Conservation (phyloP, 2,329 filamentous ascomycete genomes). For the Calcarisporium arbuscula region DNA sequence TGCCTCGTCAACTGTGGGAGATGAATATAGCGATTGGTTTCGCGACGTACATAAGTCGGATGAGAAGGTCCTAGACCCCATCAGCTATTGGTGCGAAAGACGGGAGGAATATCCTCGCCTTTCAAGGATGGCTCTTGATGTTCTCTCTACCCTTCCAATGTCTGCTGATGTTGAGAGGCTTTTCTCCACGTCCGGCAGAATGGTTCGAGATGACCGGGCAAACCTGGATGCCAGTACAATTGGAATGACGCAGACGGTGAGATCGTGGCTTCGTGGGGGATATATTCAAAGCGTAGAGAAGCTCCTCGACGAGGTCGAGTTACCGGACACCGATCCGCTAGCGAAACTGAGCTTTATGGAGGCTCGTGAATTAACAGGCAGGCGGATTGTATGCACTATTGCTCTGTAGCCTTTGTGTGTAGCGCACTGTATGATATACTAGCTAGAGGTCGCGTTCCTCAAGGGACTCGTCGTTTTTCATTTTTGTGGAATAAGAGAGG, state of each 20-base stretch:
- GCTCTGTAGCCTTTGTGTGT: too few relatives aligned
- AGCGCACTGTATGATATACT: too few relatives aligned
- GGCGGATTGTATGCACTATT: neutral
- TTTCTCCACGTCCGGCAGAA: conserved; percentile 1
- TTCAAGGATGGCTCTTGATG: conserved; percentile 2
- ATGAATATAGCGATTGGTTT: conserved; percentile 1
- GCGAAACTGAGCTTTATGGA: neutral
- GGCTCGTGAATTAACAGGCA: neutral
- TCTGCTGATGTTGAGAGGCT: conserved; percentile 4
- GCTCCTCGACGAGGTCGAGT: neutral
- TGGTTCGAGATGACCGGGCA: conserved; percentile 1
- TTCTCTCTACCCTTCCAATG: conserved; percentile 3
- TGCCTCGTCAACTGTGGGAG: neutral
- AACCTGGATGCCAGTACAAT: conserved; percentile 4
- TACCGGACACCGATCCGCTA: neutral
- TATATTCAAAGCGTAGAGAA: neutral
- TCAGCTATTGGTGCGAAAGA: conserved; percentile 1
- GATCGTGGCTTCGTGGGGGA: conserved; percentile 3
- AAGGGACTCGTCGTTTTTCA: too few relatives aligned
- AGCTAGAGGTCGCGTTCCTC: too few relatives aligned
- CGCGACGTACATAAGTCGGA: neutral
- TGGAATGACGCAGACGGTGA: conserved; percentile 4
- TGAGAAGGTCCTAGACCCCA: neutral
- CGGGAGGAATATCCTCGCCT: conserved; percentile 1
- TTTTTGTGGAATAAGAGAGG: too few relatives aligned